Evolutionary conservation across 2,329 filamentous ascomycete species (phyloP).

Genomic region (Gaeumannomyces sp.): DNA sequence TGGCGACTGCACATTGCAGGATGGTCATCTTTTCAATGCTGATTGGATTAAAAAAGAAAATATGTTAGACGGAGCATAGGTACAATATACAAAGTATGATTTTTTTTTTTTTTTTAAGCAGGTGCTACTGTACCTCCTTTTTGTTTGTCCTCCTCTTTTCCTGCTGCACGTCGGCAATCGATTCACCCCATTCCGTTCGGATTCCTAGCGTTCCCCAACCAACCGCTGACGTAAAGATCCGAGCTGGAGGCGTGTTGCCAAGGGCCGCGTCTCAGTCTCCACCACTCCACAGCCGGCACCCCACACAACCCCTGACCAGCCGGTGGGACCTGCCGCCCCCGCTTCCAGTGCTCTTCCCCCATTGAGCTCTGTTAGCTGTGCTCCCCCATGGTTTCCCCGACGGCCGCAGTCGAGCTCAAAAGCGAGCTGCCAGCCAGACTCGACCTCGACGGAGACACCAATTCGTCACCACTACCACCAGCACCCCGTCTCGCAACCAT

Average conservation of each 20-base stretch:
- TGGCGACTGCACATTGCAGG: too few relatives aligned
- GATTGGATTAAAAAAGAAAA: too few relatives aligned
- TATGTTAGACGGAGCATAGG: too few relatives aligned
- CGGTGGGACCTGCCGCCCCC: neutral
- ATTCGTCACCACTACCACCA: neutral
- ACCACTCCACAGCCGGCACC: neutral
- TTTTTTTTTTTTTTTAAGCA: too few relatives aligned
- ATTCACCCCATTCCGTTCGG: too few relatives aligned
- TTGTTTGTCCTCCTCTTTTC: too few relatives aligned
- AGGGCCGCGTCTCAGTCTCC: neutral
- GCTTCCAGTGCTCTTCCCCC: neutral
- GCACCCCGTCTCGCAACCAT: constrained; percentile 12
- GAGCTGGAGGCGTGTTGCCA: neutral
- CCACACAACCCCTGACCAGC: neutral
- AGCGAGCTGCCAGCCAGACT: neutral
- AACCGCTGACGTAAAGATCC: neutral
- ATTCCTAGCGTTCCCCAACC: too few relatives aligned
- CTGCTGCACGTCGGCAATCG: too few relatives aligned
- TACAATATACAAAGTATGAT: too few relatives aligned
- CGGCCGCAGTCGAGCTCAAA: neutral
- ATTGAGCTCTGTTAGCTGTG: neutral
- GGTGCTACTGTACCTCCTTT: too few relatives aligned
- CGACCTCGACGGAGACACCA: neutral
- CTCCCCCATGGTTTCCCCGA: neutral
- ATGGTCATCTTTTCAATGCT: too few relatives aligned